phyloP scores from a whole-genome alignment of 371 early-diverging fungal genomes.

The Blakeslea trispora region DNA sequence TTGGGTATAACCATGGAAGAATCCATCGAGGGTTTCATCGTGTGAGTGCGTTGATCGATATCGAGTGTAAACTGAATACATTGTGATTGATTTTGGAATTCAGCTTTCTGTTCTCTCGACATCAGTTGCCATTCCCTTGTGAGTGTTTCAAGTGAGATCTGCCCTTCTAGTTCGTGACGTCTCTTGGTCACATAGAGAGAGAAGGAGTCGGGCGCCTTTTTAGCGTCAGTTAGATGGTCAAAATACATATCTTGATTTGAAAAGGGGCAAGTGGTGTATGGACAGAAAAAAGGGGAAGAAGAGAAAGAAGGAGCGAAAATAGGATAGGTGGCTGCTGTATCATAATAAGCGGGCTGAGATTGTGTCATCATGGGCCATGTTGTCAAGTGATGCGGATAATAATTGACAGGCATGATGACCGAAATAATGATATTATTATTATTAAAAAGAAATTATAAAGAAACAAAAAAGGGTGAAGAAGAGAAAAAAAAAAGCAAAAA shows the following conservation, averaged over 20 bases:
- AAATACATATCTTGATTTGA: too few species aligned
- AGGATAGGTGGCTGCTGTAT: too few species aligned
- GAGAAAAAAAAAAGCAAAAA: too few species aligned
- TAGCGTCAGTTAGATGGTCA: background rate
- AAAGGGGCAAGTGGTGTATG: too few species aligned
- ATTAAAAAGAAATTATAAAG: conserved; percentile 1
- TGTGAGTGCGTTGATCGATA: conserved; percentile 16
- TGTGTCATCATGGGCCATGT: too few species aligned
- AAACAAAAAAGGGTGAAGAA: too few species aligned
- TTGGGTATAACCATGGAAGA: conserved; percentile 31
- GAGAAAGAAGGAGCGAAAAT: too few species aligned
- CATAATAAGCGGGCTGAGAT: too few species aligned
- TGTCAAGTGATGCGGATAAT: too few species aligned
- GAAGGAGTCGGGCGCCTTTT: conserved; percentile 23
- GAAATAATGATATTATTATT: too few species aligned
- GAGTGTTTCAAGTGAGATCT: conserved; percentile 13
- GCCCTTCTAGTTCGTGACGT: conserved; percentile 16
- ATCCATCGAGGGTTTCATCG: conserved; percentile 6
- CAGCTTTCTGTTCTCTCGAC: conserved; percentile 24
- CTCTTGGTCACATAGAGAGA: conserved; percentile 17
- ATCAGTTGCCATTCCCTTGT: conserved; percentile 19
- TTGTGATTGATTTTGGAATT: conserved; percentile 25
- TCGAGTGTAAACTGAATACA: conserved; percentile 27
- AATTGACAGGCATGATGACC: too few species aligned
- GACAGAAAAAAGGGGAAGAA: too few species aligned